Evolutionary conservation across 208 protist genomes (phyloP).

Genomic region (Leishmania arabica): DNA sequence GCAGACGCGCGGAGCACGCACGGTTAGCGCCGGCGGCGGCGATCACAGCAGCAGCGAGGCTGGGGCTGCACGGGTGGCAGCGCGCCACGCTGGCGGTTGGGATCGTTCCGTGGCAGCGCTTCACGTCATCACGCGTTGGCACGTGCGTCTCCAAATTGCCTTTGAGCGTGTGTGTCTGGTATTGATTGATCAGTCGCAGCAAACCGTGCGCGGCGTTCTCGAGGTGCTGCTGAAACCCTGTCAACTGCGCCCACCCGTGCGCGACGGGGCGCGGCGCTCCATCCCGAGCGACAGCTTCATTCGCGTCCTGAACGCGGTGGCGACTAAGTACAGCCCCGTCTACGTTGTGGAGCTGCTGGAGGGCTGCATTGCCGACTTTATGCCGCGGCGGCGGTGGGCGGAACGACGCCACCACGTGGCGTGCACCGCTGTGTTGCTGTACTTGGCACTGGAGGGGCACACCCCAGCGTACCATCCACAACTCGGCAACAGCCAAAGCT

Average conservation of each 20-base stretch:
- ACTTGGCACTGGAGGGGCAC: conserved; percentile 71
- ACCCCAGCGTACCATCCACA: conserved; percentile 51
- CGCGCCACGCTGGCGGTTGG: background rate
- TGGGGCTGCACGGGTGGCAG: background rate
- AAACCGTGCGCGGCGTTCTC: conserved; percentile 69
- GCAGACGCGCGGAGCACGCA: background rate
- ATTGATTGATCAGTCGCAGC: conserved; percentile 64
- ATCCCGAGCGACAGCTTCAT: conserved; percentile 75
- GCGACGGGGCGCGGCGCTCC: conserved; percentile 49
- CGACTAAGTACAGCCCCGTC: conserved; percentile 39
- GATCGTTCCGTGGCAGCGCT: conserved; percentile 18
- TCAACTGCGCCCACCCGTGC: conserved; percentile 53
- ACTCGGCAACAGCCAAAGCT: conserved; percentile 42
- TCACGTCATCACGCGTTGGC: conserved; percentile 61
- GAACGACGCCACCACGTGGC: conserved; percentile 68
- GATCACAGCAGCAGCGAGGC: background rate
- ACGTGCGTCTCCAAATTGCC: conserved; percentile 60
- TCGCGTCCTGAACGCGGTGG: conserved; percentile 68
- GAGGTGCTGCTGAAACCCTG: conserved; percentile 78
- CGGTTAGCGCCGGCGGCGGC: background rate
- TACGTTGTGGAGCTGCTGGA: conserved; percentile 68
- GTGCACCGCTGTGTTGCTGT: conserved; percentile 70
- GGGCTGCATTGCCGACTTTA: conserved; percentile 54
- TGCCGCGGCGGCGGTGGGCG: conserved; percentile 69
- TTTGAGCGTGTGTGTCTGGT: conserved; percentile 77